Base-by-base conservation (phyloP, 139 green algal genomes). In the Mychonastes homosphaera region DNA sequence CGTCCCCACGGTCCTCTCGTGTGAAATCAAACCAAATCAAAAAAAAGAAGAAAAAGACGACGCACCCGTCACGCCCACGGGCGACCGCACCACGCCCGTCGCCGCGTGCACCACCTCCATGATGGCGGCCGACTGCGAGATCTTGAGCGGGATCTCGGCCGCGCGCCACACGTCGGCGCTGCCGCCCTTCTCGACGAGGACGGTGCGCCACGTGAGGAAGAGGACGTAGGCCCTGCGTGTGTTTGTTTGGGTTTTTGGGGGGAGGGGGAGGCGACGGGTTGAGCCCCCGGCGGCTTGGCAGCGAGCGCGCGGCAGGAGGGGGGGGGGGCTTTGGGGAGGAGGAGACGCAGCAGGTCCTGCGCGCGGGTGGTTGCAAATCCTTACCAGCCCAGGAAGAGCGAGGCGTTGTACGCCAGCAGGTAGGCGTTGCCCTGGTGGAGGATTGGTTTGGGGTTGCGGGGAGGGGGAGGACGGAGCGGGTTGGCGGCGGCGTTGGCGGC, bases 61-160 rank as follows among this genome's bases (percentile, higher is more conserved):
- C n/a, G n/a, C n/a, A 82, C 82, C 75, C 70, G 87, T 95, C 55
- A 92, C 82, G 18, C 79, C 53, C 1, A 95, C 71, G 1, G 88
- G 87, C 0, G 84, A 90, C 16, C 81, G 73, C 30, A 94, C 87
- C 1, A 97, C 28, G 26, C 89, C 83, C 3, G 85, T 2, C 0
- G 70, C 69, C 26, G 72, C 78, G 69, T 97, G 88, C n/a, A 94
- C 26, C 53, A 89, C 70, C 73, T 96, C 89, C 66, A 94, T 36
- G 1, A 95, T 39, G 4, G 89, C 89, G 4, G 84, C 80, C 5
- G 83, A 90, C 58, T 97, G 89, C 3, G 75, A 76, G 24, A 88
- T 59, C 64, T 91, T 91, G 26, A 96, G 63, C 3, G 85, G 82
- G 7, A 82, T 2, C 53, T 84, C 75, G 1, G 84, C 72, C 15